Percentiles rank a stretch among this genome's conserved stretches.
Conservation (phyloP, 2,329 filamentous ascomycete genomes). For the Parastagonospora nodorum region DNA sequence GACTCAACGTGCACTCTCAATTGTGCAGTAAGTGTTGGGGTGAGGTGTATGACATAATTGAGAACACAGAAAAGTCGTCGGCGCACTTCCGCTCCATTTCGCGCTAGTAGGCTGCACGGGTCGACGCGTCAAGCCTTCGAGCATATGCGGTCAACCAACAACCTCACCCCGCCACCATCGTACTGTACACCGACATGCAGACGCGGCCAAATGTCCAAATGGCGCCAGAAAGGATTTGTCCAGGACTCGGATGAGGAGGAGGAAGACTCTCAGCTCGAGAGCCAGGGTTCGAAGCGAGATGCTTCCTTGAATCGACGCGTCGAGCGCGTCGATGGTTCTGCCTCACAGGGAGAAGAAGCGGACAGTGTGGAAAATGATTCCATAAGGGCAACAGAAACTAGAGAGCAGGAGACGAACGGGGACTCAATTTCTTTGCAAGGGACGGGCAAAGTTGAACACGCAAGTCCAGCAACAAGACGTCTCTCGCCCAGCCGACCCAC, state of each 20-base stretch:
- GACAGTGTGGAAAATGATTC: not conserved
- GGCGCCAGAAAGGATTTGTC: constrained; percentile 56
- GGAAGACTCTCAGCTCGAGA: constrained; percentile 37
- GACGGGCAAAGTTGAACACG: not conserved
- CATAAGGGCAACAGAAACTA: not conserved
- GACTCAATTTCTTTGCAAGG: no score
- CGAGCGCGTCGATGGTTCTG: constrained; percentile 22
- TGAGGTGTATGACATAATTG: constrained; percentile 23
- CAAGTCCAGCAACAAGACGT: constrained; percentile 3
- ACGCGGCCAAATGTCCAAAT: constrained; percentile 53
- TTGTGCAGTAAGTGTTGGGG: not conserved
- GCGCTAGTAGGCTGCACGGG: constrained; percentile 26
- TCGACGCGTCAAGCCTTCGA: constrained; percentile 22
- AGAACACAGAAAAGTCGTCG: constrained; percentile 19
- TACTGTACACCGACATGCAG: constrained; percentile 39
- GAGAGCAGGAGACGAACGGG: not conserved
- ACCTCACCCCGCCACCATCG: constrained; percentile 21
- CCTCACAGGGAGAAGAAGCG: not conserved
- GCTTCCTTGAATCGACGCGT: constrained; percentile 18
- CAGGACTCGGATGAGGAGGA: constrained; percentile 59
- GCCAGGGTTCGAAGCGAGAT: constrained; percentile 18
- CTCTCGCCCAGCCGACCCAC: constrained; percentile 17
- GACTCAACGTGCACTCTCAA: not conserved
- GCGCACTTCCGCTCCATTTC: constrained; percentile 13
- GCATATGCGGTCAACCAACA: constrained; percentile 10